phyloP scores from a whole-genome alignment of 352 stramenopile species.

The Plasmopara halstedii region DNA sequence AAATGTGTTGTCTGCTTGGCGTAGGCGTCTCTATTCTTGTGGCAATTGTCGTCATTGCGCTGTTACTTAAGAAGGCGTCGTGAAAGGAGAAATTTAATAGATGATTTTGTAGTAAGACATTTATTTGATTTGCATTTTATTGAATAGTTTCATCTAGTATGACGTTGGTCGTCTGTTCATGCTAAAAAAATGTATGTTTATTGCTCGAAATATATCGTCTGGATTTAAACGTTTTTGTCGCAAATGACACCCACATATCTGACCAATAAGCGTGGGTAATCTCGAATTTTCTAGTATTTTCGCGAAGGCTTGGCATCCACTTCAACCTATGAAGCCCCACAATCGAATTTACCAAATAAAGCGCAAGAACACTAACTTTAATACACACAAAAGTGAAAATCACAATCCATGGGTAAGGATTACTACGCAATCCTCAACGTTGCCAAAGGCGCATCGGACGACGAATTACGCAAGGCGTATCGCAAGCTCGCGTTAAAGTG shows the following conservation, averaged over 20 bases:
- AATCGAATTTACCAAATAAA: constrained; percentile 14
- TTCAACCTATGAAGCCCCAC: constrained; percentile 9
- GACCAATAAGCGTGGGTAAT: background rate
- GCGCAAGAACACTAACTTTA: constrained; percentile 3
- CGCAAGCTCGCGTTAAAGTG: constrained; percentile 88
- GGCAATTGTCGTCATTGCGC: constrained; percentile 65
- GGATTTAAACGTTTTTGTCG: background rate
- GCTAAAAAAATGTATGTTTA: no score
- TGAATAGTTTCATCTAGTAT: no score
- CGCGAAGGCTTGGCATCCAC: constrained; percentile 13
- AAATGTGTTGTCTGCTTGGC: constrained; percentile 89
- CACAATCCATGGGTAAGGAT: constrained; percentile 71
- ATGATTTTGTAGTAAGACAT: no score
- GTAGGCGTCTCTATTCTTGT: constrained; percentile 73
- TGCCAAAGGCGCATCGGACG: constrained; percentile 51
- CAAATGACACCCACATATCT: background rate
- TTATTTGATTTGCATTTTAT: no score
- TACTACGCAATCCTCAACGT: constrained; percentile 82
- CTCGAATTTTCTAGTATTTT: constrained; percentile 31
- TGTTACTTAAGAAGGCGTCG: constrained; percentile 45
- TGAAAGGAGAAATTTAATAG: no score
- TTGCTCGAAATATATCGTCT: no score
- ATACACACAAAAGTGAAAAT: no score
- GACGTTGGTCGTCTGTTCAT: no score
- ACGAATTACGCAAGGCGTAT: constrained; percentile 83